A percentile compares a stretch with the other conserved stretches of the same genome.
These are phyloP conservation scores for Lachnellula cervina DNA, from an alignment of 2,329 filamentous ascomycete species.

Conservation along the genomic window DNA sequence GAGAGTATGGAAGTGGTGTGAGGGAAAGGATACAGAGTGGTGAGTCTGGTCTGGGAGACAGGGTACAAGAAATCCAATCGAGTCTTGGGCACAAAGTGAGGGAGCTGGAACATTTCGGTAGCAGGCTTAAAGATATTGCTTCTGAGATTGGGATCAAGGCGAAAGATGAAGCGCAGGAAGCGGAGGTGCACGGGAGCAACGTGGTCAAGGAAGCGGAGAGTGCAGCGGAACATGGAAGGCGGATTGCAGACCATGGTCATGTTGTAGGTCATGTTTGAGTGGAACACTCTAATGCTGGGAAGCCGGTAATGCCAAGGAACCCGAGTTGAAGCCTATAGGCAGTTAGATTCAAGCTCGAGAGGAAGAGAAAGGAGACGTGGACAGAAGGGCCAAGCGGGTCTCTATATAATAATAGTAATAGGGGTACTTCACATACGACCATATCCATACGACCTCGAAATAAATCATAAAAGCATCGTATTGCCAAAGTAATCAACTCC, in stretches of 20 bases:
- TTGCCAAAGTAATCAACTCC: too few species aligned
- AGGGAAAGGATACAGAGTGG: background rate
- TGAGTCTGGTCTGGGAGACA: background rate
- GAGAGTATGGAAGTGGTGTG: conserved; percentile 2
- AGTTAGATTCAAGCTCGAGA: too few species aligned
- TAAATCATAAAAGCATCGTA: too few species aligned
- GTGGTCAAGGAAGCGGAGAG: background rate
- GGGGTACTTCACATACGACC: too few species aligned
- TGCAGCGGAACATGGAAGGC: background rate
- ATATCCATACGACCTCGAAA: too few species aligned
- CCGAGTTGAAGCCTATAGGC: too few species aligned
- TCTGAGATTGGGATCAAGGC: conserved; percentile 7
- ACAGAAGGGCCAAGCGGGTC: too few species aligned
- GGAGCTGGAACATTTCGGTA: conserved; percentile 9
- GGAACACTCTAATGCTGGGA: too few species aligned
- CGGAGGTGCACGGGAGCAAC: background rate
- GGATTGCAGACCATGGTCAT: background rate
- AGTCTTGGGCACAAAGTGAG: conserved; percentile 3
- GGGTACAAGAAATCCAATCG: background rate
- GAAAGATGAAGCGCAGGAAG: background rate
- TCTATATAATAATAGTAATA: too few species aligned
- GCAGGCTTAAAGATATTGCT: conserved; percentile 7
- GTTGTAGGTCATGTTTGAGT: background rate
- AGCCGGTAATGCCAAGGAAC: too few species aligned
- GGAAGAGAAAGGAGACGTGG: too few species aligned